Evolutionary conservation across 345 rosid genomes (phyloP).

Genomic region (Sapria himalayana): DNA sequence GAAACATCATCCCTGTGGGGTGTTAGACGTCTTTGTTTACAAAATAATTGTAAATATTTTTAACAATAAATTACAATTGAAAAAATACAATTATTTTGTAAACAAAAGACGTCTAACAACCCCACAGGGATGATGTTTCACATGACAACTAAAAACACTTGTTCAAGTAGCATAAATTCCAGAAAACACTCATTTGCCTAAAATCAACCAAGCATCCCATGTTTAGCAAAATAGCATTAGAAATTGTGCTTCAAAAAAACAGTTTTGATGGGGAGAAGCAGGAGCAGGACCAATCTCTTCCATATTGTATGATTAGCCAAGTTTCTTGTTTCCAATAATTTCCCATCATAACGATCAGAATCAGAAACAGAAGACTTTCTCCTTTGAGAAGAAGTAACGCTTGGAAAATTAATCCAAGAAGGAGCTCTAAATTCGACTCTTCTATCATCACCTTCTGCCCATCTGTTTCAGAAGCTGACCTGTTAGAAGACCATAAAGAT

Average conservation of each 20-base stretch:
- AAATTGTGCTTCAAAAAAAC: conserved; percentile 94
- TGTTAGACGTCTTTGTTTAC: too few relatives aligned
- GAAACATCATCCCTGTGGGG: too few relatives aligned
- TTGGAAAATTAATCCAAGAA: conserved; percentile 94
- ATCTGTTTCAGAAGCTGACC: conserved; percentile 47
- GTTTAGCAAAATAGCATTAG: too few relatives aligned
- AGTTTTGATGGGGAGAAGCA: conserved; percentile 79
- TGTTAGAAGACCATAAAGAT: conserved; percentile 58
- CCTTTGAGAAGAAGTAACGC: conserved; percentile 90
- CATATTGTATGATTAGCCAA: conserved; percentile 12
- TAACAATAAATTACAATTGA: too few relatives aligned
- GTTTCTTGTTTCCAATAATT: conserved; percentile 30
- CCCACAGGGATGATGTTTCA: too few relatives aligned
- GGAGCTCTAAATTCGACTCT: conserved; percentile 80
- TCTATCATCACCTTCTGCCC: conserved; percentile 41
- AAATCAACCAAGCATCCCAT: too few relatives aligned
- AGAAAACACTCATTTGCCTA: too few relatives aligned
- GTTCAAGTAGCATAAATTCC: too few relatives aligned
- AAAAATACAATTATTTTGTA: too few relatives aligned
- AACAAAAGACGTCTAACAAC: too few relatives aligned
- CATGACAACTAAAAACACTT: too few relatives aligned
- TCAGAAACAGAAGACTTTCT: conserved; percentile 86
- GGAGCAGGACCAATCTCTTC: conserved; percentile 95
- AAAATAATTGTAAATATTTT: too few relatives aligned
- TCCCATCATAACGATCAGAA: conserved; percentile 64